Evolutionary conservation across 495 filamentous ascomycete genomes (phyloP).

Genomic region (Glutinoglossum americanum): DNA sequence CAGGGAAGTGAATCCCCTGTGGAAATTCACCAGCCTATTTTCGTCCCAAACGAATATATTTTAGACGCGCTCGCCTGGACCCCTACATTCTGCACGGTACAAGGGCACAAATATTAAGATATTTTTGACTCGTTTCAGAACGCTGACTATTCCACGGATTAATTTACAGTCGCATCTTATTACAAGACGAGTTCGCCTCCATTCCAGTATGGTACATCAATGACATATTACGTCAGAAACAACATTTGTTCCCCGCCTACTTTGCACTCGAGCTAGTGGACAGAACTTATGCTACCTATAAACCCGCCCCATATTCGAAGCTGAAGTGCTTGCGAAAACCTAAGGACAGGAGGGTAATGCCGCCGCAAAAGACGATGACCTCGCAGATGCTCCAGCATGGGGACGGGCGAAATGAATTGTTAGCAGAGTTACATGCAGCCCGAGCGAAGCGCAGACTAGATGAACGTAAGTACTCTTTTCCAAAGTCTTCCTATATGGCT

Average conservation of each 20-base stretch:
- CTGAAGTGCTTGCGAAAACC: conserved; percentile 13
- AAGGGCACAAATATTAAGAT: not conserved
- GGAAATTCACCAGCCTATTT: not conserved
- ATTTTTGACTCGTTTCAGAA: conserved; percentile 5
- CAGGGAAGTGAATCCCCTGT: not conserved
- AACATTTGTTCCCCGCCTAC: conserved; percentile 24
- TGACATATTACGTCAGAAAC: conserved; percentile 17
- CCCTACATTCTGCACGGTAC: not conserved
- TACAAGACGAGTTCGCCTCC: conserved; percentile 25
- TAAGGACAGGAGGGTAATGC: not conserved
- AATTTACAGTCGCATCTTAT: conserved; percentile 15
- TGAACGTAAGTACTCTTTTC: not conserved
- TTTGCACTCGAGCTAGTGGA: conserved; percentile 21
- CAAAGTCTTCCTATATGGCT: not conserved
- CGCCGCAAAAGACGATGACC: conserved; percentile 7
- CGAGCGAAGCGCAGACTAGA: conserved; percentile 2
- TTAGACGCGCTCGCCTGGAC: not conserved
- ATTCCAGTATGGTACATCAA: conserved; percentile 26
- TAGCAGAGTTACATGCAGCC: not conserved
- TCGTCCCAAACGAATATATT: not conserved
- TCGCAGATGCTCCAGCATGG: conserved; percentile 7
- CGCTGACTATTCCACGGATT: conserved; percentile 1
- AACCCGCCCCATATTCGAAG: conserved; percentile 15
- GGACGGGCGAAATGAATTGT: not conserved
- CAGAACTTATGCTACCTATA: conserved; percentile 12